A percentile compares a stretch with the other conserved stretches of the same genome.
Evolutionary conservation across 495 filamentous ascomycete genomes (phyloP).

Genomic region (Neurospora sp.): DNA sequence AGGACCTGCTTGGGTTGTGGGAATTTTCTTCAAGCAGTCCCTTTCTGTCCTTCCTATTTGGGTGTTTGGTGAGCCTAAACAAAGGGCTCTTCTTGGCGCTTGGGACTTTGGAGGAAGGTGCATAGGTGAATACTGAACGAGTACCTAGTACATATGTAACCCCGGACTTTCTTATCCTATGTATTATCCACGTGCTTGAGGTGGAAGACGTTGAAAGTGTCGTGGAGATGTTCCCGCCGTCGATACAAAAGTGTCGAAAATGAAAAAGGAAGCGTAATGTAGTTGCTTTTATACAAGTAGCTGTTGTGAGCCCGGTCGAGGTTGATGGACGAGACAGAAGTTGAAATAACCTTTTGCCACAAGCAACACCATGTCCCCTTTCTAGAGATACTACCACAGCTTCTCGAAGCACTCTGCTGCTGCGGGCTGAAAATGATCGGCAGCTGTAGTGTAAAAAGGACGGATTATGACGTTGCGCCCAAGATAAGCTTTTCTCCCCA

Average conservation of each 20-base stretch:
- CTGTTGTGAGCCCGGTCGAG: not conserved
- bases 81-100: not conserved
- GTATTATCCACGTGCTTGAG: not conserved
- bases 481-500: not conserved
- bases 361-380: not conserved
- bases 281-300: not conserved
- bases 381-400: not conserved
- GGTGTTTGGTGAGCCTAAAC: not conserved
- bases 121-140: not conserved
- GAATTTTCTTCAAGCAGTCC: not conserved
- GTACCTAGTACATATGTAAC: not conserved
- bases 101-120: not conserved
- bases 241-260: not conserved
- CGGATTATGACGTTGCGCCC: not conserved
- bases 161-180: not conserved
- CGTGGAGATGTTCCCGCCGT: not conserved
- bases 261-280: not conserved
- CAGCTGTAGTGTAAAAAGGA: not conserved
- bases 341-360: not conserved
- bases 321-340: not conserved
- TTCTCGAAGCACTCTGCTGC: not conserved
- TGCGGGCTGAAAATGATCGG: not conserved
- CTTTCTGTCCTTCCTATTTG: not conserved
- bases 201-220: not conserved
- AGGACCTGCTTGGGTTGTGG: not conserved